Evolutionary conservation across 2,329 filamentous ascomycete genomes (phyloP), one percentile per base, ranked within the genome.

Genomic region (Fusarium subtropicale): DNA sequence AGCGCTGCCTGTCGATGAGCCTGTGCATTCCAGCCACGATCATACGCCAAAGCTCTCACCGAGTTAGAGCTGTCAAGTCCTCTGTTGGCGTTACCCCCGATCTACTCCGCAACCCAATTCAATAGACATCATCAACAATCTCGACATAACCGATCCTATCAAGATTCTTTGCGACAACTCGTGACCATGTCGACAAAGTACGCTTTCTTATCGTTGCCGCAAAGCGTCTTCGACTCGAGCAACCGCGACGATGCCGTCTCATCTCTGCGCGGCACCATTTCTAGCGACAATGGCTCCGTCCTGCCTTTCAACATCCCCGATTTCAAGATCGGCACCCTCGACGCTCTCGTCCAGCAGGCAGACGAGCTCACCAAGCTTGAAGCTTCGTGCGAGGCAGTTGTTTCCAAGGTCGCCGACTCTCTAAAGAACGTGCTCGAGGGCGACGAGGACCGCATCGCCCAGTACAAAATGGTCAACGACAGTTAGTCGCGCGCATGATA

Each of bases 251-350:
- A 97, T 79, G 93, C 95, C 70, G 85, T 97, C 71, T 87, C 89
- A 48, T 88, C 93, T 46, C 82, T 99, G 66, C 88, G 90, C 72
- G 83, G 90, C 58, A 93, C 90, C 42, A 86, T 97, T 57, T 85
- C 88, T 51, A 82, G 88, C 60, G 92, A 97, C 74, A 90, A 92
- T 79, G 93, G 92, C 77, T 88, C 87, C 54, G 91, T 93, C 46
- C 83, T 89, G 53, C 89, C 90, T 4, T 97, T 98, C 78, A 83
- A 88, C 59, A 91, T 98, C 68, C 96, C 96, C 22, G 91, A 94
- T 71, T 97, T 99, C 87, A 99, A 98, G 85, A 97, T 99, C 79
- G 96, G 96, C 61, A 97, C 96, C 0, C 87, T 99, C 38, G 96
- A 99, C 82, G 93, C 92, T 39, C 86, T 99, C 60, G 94, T 99